Base-by-base conservation (phyloP, 2,329 filamentous ascomycete genomes). In the Thelonectria discophora region DNA sequence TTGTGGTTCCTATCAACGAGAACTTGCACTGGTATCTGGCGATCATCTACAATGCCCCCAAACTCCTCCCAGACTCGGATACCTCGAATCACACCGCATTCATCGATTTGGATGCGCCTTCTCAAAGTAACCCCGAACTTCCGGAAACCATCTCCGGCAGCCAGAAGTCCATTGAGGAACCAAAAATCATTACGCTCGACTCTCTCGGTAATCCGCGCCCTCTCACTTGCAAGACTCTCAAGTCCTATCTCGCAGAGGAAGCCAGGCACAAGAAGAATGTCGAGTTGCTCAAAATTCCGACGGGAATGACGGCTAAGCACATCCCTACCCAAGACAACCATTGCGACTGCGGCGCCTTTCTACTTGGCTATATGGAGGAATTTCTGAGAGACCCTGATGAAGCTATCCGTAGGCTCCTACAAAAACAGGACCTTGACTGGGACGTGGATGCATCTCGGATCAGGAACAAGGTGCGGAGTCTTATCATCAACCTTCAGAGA, bases 1-100 rank as follows among this genome's bases (percentile, higher is more conserved):
- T 98, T 60, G 84, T 98, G 11, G 90, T 99, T 7, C 95, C 95
- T 0, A 92, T 99, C 74, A 96, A 97, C 70, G 91, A 97, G 73
- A 82, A 87, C 67, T 79, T 82, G 1, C 95, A 99, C 76, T 99
- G 96, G 95, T 98, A 95, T 77, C 81, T 98, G 66, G 93, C 93
- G 13, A 94, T 99, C 58, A 94, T 99, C 54, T 97, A 93, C 84
- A 97, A 99, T 71, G 84, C 94, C 2, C 85, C 87, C 3, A 88
- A 84, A 53, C 81, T 95, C 20, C 72, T 87, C 8, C 74, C 64
- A 20, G 43, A 58, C 20, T 47, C 58, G 21, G 55, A 66, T 21
- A 48, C 27, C 8, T 32, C 60, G 13, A 53, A 32, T 34, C 32
- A 55, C 11, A 54, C n/a, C 24, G 66, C 63, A 20, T 55, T 53